Base-by-base conservation (phyloP, 2,329 filamentous ascomycete species). In the Setomelanomma holmii region DNA sequence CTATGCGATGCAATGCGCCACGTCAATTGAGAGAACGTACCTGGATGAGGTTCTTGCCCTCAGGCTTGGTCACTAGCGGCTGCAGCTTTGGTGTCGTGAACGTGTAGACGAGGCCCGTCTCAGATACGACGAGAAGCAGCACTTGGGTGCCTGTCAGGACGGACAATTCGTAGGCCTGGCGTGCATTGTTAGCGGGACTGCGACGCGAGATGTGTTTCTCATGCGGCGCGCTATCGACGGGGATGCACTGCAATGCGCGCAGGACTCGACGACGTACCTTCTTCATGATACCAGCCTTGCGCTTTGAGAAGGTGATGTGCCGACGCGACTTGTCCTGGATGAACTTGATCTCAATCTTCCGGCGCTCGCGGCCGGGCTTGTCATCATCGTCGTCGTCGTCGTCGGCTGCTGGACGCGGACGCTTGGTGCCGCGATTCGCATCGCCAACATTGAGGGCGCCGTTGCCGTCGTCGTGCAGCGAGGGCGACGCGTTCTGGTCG, bases 271-370 rank as follows among this genome's bases (percentile, higher is more conserved):
- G 40, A 83, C 87, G 66, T 76, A 97, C 95, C 92, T 98, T 98
- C 85, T 99, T 98, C 95, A 99, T 98, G 79, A 99, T 98, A 69
- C 95, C 95, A 50, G 95, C 95, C 84, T 99, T 99, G 77, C 95
- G 91, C 87, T 99, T 99, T 67, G 93, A 98, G 78, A 99, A 98
- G 71, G 95, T 98, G 76, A 98, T 99, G 82, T 99, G 95, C 60
- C 95, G 90, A 80, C 95, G 92, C 80, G 93, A 98, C 84, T 99
- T 99, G 81, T 99, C 95, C 79, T 93, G 93, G 78, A 99, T 99
- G 82, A 99, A 99, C 85, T 99, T 99, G 82, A 99, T 99, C 80
- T 99, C 95, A 72, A 99, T 99, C 89, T 99, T 99, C 81, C 95
- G 88, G 75, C 95, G 89, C 85, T 98, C 95, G 78, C 95, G 93